Evolutionary conservation across 352 stramenopile genomes (phyloP), one percentile per base, ranked within the genome.

Genomic region (Phytophthora chlamydospora): DNA sequence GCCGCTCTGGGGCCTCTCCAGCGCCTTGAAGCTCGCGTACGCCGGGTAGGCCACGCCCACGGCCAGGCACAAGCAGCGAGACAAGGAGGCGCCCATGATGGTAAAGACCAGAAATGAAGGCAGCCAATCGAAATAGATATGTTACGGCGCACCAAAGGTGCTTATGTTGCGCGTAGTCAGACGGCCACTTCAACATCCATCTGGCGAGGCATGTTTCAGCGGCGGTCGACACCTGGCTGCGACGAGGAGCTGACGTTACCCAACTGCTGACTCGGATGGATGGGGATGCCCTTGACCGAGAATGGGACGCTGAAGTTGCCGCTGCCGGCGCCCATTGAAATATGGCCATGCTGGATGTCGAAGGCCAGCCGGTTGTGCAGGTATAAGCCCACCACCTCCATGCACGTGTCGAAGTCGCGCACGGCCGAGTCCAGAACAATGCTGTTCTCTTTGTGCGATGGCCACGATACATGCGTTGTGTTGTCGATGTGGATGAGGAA

Each of bases 231-330:
- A 36, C 10, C 39, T 46, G 58, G 44, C 51, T 68, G 31, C 29
- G 40, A 50, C 36, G 17, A 2, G 34, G 35, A 54, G 33, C 53
- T 46, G 48, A 2, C 12, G 31, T 47, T 49, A 38, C 21, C 47
- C 31, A 19, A 49, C 40, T 58, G 24, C 24, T 29, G 31, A 11
- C 55, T 64, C 4, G 79, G 79, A 38, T 85, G 75, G 47, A 95
- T 90, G 19, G 72, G 80, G 49, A 95, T 90, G 38, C 84, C 72
- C 17, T 62, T 68, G 34, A 85, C 75, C 13, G 78, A 77, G 55
- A 95, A 95, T 6, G 82, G 83, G 32, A 95, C 85, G 21, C 65
- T 83, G 38, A 95, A 78, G 67, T 91, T 91, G 21, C 78, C 82
- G 16, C 62, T 84, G 17, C 73, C 82, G 2, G 68, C 78, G 19